These are phyloP conservation scores for Ceratobasidium sp. DNA, from an alignment of 1,284 basidiomycete genomes.

Conservation along the genomic window DNA sequence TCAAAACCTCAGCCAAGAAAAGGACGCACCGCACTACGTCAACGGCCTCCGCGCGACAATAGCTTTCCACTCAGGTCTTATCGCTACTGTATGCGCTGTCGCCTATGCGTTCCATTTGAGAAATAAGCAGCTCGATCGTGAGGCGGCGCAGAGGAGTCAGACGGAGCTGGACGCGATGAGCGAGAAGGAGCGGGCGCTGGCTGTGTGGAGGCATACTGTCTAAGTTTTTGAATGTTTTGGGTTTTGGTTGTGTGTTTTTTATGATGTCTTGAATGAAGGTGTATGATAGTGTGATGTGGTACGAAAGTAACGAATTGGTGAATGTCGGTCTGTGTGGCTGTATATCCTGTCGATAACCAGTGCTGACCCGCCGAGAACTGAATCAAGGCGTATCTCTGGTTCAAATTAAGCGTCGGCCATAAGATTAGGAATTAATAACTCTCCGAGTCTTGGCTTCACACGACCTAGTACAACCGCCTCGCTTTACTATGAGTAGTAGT, in stretches of 20 bases:
- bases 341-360: no score
- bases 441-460: no score
- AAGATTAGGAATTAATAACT: no score
- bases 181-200: slow-evolving; percentile 43
- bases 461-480: no score
- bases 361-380: no score
- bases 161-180: slow-evolving; percentile 31
- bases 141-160: slow-evolving; percentile 1
- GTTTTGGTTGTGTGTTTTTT: slow-evolving; percentile 3
- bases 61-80: slow-evolving; percentile 39
- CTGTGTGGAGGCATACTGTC: slow-evolving; percentile 31
- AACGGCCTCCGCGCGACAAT: slow-evolving; percentile 45
- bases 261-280: not conserved
- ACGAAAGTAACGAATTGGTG: no score
- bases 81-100: slow-evolving; percentile 29
- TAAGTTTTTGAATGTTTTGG: not conserved
- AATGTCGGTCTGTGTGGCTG: no score
- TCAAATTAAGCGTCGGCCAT: no score
- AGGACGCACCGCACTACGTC: slow-evolving; percentile 43
- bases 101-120: slow-evolving; percentile 30
- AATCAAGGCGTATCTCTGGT: no score
- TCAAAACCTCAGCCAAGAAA: slow-evolving; percentile 24
- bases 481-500: no score
- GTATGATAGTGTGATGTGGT: slow-evolving; percentile 1
- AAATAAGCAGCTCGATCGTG: slow-evolving; percentile 39